These are phyloP conservation scores for Orbilia javanica DNA, from an alignment of 2,329 filamentous ascomycete genomes.

Conservation along the genomic window DNA sequence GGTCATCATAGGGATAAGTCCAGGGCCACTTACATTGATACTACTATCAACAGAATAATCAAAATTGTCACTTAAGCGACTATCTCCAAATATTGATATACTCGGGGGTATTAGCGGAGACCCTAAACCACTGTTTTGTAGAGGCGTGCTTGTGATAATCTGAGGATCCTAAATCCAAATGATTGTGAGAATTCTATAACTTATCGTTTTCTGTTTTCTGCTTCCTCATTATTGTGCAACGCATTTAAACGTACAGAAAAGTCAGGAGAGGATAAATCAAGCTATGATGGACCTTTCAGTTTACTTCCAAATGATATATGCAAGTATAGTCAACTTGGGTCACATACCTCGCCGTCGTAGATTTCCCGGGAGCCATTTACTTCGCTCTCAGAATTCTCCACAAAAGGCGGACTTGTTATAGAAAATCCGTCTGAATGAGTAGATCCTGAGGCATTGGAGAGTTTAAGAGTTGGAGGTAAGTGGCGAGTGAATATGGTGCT, in stretches of 20 bases:
- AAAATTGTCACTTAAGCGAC: background rate
- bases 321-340: background rate
- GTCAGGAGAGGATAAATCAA: conserved; percentile 26
- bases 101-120: background rate
- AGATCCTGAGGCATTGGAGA: background rate
- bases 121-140: background rate
- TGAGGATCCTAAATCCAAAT: conserved; percentile 34
- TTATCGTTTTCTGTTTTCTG: background rate
- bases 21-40: conserved; percentile 8
- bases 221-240: too few species aligned
- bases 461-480: background rate
- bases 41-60: conserved; percentile 1
- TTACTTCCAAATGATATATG: background rate
- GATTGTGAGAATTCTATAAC: background rate
- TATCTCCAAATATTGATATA: conserved; percentile 18
- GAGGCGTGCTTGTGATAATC: conserved; percentile 48
- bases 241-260: conserved; percentile 48
- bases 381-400: background rate
- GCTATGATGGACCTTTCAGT: conserved; percentile 3
- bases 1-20: background rate
- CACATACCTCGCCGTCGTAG: conserved; percentile 27
- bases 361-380: conserved; percentile 1
- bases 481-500: background rate
- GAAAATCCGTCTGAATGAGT: background rate
- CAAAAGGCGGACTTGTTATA: background rate